phyloP scores from a whole-genome alignment of 306 rosid genomes.

The Albizia julibrissin region DNA sequence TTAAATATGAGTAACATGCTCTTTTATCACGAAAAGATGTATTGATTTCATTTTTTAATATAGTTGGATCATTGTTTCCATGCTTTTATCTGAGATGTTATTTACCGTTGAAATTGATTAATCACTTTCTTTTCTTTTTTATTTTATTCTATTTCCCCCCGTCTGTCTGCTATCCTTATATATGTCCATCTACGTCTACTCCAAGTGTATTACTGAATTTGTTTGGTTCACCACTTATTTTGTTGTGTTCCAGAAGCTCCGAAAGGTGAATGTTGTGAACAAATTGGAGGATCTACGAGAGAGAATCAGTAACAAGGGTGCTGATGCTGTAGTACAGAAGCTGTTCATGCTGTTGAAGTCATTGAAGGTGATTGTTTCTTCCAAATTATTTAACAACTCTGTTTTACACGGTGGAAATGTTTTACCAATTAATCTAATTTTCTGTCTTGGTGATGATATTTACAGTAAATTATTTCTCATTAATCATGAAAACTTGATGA shows the following conservation, averaged over 20 bases:
- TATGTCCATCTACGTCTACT: background rate
- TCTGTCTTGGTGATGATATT: background rate
- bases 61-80: constrained; percentile 8
- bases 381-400: background rate
- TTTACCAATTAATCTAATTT: background rate
- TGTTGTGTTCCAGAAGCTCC: constrained; percentile 41
- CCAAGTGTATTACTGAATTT: background rate
- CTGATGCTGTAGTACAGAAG: constrained; percentile 51
- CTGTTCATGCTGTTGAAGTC: constrained; percentile 47
- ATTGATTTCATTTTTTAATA: background rate
- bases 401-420: background rate
- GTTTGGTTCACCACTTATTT: constrained; percentile 1
- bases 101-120: background rate
- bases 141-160: background rate
- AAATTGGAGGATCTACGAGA: constrained; percentile 51
- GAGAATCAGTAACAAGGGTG: constrained; percentile 54
- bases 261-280: constrained; percentile 42
- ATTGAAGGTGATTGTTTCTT: constrained; percentile 57
- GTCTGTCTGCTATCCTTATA: background rate
- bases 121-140: background rate
- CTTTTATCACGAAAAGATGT: constrained; percentile 8
- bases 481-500: background rate
- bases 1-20: background rate
- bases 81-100: background rate
- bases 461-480: background rate